Base-by-base conservation (phyloP, 106 monocot species). In the Dioscorea alata region DNA sequence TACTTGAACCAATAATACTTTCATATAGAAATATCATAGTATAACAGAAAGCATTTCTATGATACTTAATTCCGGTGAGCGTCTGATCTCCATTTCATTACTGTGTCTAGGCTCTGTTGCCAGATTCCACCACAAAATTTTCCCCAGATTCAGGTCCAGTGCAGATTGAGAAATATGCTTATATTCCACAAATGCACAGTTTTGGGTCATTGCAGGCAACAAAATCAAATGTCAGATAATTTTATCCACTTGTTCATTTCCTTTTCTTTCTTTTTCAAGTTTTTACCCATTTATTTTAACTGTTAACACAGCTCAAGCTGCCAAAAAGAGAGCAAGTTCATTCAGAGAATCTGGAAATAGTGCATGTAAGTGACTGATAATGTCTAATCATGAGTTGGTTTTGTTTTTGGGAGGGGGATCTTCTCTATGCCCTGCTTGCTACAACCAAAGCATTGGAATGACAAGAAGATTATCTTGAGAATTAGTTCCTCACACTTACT, bases 181-280 rank as follows among this genome's bases (percentile, higher is more conserved):
- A 63, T 48, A 69, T 17, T 13, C 69, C 69, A 8, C 57, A 51
- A 12, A 49, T 35, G 23, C 49, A 67, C 61, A 60, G 61, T 67
- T 21, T 54, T 51, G 51, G 32, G 19, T 19, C 8, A 15, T 58
- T 33, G 23, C 73, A 52, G 22, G 18, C 66, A 63, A 66, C 49
- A 65, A 85, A 66, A 69, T 71, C 82, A 35, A 86, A 83, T 82
- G 86, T 82, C 48, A 21, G 72, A 21, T 35, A 48, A 18, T 51
- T 58, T 14, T 6, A 54, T 19, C 15, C 19, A 4, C 15, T 19
- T 5, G 13, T 8, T 54, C 15, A 54, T 54, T 54, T 54, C 0
- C 15, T 54, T 2, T 15, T 5, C 19, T 54, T 18, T 54, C 54
- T 54, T 54, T 54, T 42, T 0, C 42, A 42, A 3, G 42, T 42